Evolutionary conservation across 257 asterid species (phyloP), one percentile per base, ranked within the genome.

Genomic region (Nemophila menziesii): DNA sequence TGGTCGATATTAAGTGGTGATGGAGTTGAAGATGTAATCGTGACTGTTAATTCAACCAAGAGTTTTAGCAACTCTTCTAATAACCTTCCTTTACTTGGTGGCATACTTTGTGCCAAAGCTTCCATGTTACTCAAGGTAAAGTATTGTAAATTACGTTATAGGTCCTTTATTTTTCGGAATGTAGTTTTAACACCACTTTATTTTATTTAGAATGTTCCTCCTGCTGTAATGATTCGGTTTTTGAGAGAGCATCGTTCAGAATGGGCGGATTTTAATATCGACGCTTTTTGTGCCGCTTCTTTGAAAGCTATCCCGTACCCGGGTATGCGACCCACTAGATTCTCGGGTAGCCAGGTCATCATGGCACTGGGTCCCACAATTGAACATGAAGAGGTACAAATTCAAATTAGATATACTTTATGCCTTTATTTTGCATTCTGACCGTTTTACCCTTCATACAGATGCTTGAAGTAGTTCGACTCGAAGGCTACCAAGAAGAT

Each of bases 381-480:
- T 29, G 99, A 90, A 67, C 92, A 90, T 2, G 99, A 90, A 70
- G 99, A 90, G 93, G 99, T 79, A 57, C 38, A 29, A 29, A 7
- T 5, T 29, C 36, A 29, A 29, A 29, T 29, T 29, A 13, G 12
- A 10, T 36, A 18, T 16, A 4, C 14, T 27, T 11, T n/a, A 22
- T 47, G 16, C 23, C 34, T 13, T 4, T 7, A n/a, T 20, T 33
- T 20, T 13, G 43, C 46, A 46, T 15, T 46, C 29, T 33, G 24
- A 22, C 20, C 20, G 2, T 37, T 23, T 3, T 11, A 8, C 4
- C 39, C 17, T 52, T 29, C 37, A 9, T 41, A 60, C 63, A 90
- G 99, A 79, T 75, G 86, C 99, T 90, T n/a, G 99, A 90, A 79
- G 86, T 90, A 24, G 64, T 90, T 55, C 77, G 96, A n/a, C 74